Evolutionary conservation across 2,329 filamentous ascomycete genomes (phyloP).

Genomic region (Aureobasidium mangrovei): DNA sequence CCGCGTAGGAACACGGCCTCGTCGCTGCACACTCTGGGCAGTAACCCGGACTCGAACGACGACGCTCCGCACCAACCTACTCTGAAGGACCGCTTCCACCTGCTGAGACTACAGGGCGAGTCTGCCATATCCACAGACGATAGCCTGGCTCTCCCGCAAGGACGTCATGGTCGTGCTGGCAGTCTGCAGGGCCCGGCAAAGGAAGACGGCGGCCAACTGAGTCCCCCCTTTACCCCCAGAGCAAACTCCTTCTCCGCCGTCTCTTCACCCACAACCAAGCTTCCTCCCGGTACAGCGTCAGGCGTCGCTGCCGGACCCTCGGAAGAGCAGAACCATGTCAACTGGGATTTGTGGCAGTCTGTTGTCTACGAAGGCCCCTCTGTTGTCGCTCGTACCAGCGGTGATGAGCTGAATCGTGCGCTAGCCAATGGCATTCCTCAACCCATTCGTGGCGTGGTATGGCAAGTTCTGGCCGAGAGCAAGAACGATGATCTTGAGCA

Average conservation of each 20-base stretch:
- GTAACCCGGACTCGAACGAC: constrained; percentile 61
- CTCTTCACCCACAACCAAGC: constrained; percentile 43
- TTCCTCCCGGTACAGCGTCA: constrained; percentile 78
- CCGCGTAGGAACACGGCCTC: constrained; percentile 66
- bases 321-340: constrained; percentile 65
- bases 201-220: constrained; percentile 18
- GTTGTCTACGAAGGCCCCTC: constrained; percentile 91
- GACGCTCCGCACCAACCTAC: constrained; percentile 53
- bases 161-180: constrained; percentile 30
- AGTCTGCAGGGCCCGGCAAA: constrained; percentile 35
- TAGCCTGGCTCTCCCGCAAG: constrained; percentile 4
- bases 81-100: constrained; percentile 69
- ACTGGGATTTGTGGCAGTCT: constrained; percentile 97
- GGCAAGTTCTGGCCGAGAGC: constrained; percentile 94
- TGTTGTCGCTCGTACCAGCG: constrained; percentile 76
- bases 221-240: constrained; percentile 14
- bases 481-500: constrained; percentile 84
- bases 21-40: constrained; percentile 68
- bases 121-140: constrained; percentile 15
- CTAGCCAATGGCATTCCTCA: constrained; percentile 91
- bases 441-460: constrained; percentile 94
- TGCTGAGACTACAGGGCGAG: constrained; percentile 56
- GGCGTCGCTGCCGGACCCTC: constrained; percentile 71
- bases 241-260: constrained; percentile 21
- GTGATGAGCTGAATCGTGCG: constrained; percentile 80